Base-by-base conservation (phyloP, 2,329 filamentous ascomycete species). In the Botrytis cinerea region DNA sequence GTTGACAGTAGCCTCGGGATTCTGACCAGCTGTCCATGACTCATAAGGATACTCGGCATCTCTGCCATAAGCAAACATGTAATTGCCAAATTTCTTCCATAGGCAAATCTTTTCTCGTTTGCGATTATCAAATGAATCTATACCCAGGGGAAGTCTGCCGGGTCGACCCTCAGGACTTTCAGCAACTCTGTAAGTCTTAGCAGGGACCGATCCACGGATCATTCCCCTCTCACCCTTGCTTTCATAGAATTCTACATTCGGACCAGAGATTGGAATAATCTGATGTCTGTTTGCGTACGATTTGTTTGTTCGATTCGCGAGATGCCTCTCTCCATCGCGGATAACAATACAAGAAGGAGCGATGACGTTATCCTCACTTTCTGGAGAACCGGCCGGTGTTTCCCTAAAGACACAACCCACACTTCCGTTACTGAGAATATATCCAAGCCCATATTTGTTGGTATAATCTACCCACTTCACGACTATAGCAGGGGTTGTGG, bases 401-500 rank as follows among this genome's bases (percentile, higher is more conserved):
- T 90, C 87, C 73, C 87, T 87, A 73, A 82, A 83, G 67, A 91
- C 88, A 76, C 92, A 94, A 25, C 93, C 93, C 32, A 95, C 90
- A 75, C 90, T 94, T 45, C 93, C 93, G 76, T 95, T 92, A 75
- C 93, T 93, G 71, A 96, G 84, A 73, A 95, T 93, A 79, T 95
- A 96, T 51, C 93, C 93, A 25, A 96, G 86, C 20, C 93, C 93
- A 81, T 94, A 94, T 81, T 94, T 94, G 82, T 94, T 93, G 74
- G 92, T 94, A 81, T 96, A 96, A 81, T 96, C 93, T 10, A 96
- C 93, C 93, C 93, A 96, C 80, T 95, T 94, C 18, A 91, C 88
- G 20, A 91, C 89, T 62, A 91, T 88, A 80, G 90, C 83, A 80
- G 91, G 87, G 80, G 91, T 82, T 72, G 86, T 81, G 75, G 86